A percentile compares a stretch with the other conserved stretches of the same genome.
Evolutionary conservation across 108 stramenopile genomes (phyloP).

Genomic region (Discostella pseudostelligera): DNA sequence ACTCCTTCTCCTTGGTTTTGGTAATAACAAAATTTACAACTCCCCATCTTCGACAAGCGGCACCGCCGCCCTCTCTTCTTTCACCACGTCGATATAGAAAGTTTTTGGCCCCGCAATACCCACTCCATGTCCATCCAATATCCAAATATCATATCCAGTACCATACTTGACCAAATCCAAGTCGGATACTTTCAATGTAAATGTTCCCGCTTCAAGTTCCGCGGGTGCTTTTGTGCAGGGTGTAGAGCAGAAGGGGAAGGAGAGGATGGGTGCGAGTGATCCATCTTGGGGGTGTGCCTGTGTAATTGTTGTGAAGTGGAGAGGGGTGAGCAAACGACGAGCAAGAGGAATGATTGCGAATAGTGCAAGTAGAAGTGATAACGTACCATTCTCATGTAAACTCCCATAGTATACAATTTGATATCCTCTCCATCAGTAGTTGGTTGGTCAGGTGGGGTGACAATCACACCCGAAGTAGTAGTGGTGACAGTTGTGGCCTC

Average conservation of each 20-base stretch:
- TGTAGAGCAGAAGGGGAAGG: slow-evolving; percentile 1
- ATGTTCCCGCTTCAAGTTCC: neutral
- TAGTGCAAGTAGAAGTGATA: no score
- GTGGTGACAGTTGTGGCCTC: neutral
- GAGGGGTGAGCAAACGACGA: no score
- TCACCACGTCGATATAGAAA: neutral
- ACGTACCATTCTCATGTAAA: slow-evolving; percentile 9
- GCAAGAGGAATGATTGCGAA: no score
- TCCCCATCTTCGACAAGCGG: no score
- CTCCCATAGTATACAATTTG: neutral
- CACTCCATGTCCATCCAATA: slow-evolving; percentile 11
- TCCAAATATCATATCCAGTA: slow-evolving; percentile 16
- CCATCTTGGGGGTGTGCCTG: slow-evolving; percentile 11
- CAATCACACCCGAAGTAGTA: neutral
- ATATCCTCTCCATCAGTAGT: neutral
- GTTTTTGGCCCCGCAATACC: slow-evolving; percentile 11
- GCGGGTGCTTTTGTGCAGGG: neutral
- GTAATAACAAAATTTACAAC: no score
- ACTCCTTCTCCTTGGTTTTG: no score
- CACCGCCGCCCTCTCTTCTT: no score
- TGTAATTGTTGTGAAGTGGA: no score
- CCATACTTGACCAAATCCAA: slow-evolving; percentile 12
- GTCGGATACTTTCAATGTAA: neutral
- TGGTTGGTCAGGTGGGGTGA: neutral
- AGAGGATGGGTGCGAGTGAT: neutral